phyloP scores from a whole-genome alignment of 441 rosid species.

The Erodium trifolium region DNA sequence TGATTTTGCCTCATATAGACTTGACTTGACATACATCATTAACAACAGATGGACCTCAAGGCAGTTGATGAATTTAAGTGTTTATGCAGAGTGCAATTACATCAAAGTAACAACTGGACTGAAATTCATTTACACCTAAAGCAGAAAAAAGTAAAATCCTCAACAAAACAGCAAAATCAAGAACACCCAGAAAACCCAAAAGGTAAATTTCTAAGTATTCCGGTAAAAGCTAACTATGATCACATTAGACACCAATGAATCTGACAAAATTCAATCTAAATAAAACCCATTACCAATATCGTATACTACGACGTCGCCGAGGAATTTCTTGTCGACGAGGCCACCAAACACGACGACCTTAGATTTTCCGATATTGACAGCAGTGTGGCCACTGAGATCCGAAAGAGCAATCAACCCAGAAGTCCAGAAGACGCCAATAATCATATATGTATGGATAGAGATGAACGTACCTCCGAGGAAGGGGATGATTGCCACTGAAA shows the following conservation, averaged over 20 bases:
- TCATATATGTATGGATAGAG: not conserved
- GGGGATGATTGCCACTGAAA: constrained; percentile 65
- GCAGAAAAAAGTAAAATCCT: not conserved
- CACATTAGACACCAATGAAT: not conserved
- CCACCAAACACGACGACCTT: constrained; percentile 88
- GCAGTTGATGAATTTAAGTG: not conserved
- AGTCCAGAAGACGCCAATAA: not conserved
- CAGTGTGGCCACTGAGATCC: constrained; percentile 71
- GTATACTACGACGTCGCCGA: constrained; percentile 58
- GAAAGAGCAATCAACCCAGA: not conserved
- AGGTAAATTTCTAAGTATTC: not conserved
- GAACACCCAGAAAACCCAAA: not conserved
- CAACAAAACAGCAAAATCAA: not conserved
- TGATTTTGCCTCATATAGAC: no score
- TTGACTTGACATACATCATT: no score
- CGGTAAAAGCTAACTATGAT: not conserved
- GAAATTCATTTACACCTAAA: not conserved
- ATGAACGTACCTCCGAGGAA: constrained; percentile 63
- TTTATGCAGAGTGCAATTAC: not conserved
- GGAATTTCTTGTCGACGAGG: constrained; percentile 69
- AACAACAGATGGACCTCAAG: no score
- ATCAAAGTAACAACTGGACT: not conserved
- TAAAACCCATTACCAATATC: constrained; percentile 49
- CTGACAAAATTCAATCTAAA: not conserved
- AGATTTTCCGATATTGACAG: constrained; percentile 69